A percentile compares a stretch with the other conserved stretches of the same genome.
Conservation (phyloP, 768 basidiomycete species). For the Psilocybe subaeruginosa region DNA sequence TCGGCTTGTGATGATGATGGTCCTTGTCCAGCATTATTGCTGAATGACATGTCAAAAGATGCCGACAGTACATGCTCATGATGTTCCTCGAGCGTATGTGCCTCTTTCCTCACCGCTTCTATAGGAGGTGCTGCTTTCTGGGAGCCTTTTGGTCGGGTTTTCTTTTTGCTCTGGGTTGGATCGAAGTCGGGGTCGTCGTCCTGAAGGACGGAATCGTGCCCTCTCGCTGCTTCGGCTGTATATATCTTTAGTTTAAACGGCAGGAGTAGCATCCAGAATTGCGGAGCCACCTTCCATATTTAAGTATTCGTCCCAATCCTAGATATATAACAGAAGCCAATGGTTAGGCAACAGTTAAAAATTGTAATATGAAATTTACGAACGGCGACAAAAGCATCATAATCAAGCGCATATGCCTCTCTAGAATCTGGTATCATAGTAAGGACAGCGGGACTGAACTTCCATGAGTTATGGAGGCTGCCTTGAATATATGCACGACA, state of each 20-base stretch:
- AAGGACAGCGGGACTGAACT: constrained; percentile 48
- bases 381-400: constrained; percentile 68
- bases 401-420: constrained; percentile 54
- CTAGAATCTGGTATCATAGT: constrained; percentile 57
- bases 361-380: constrained; percentile 21
- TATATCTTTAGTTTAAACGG: not conserved
- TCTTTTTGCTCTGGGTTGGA: constrained; percentile 28
- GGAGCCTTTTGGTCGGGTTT: constrained; percentile 22
- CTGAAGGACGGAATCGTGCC: constrained; percentile 23
- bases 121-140: constrained; percentile 32
- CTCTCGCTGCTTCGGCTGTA: constrained; percentile 12
- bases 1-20: constrained; percentile 61
- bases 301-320: constrained; percentile 70
- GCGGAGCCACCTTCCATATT: constrained; percentile 44
- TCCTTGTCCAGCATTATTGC: constrained; percentile 24
- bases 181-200: constrained; percentile 55
- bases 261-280: not conserved
- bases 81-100: constrained; percentile 72
- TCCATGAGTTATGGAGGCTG: not conserved
- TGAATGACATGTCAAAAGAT: constrained; percentile 67
- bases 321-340: not conserved
- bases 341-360: not conserved
- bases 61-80: constrained; percentile 67
- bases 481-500: not conserved
- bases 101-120: constrained; percentile 53